Evolutionary conservation across 2,329 filamentous ascomycete species (phyloP), one percentile per base, ranked within the genome.

Genomic region (Canariomyces notabilis): DNA sequence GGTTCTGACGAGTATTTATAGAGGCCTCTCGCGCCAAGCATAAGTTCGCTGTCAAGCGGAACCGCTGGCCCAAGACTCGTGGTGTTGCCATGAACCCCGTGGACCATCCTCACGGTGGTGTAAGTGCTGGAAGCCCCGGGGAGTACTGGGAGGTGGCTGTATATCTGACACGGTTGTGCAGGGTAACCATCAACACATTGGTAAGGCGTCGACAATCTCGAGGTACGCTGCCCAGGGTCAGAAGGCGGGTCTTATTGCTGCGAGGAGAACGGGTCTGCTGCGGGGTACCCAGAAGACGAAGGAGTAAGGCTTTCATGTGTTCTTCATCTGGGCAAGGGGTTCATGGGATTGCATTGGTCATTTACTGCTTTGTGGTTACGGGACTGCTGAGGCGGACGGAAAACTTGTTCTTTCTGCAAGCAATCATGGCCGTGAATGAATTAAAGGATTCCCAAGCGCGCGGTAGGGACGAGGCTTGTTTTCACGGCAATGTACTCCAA

Each of bases 1-100:
- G 11, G 22, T 64, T 58, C 75, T 80, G 63, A 79, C 60, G 34
- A 29, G 47, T 21, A 36, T 26, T 37, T 63, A 75, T 79, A 87
- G 83, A 98, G 91, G 93, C 93, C 67, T 97, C 91, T 68, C 89
- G 93, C 71, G 93, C 93, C 69, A 98, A 97, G 89, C 91, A 97
- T 74, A 98, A 98, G 87, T 98, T 95, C 79, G 89, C 90, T 64
- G 94, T 96, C 79, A 98, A 98, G 89, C 89, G 93, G 72, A 97
- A 98, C 89, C 91, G 84, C 71, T 98, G 93, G 93, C 93, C 93
- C 77, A 96, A 95, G 88, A 98, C 93, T 82, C 91, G 93, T 93
- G 93, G 93, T 96, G 93, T 98, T 85, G 93, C 93, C 76, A 98
- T 98, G 93, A 98, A 98, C 81, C 93, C 93, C 67, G 93, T 98